phyloP scores from a whole-genome alignment of 1,284 basidiomycete species.

The Phylloboletellus chloephorus region DNA sequence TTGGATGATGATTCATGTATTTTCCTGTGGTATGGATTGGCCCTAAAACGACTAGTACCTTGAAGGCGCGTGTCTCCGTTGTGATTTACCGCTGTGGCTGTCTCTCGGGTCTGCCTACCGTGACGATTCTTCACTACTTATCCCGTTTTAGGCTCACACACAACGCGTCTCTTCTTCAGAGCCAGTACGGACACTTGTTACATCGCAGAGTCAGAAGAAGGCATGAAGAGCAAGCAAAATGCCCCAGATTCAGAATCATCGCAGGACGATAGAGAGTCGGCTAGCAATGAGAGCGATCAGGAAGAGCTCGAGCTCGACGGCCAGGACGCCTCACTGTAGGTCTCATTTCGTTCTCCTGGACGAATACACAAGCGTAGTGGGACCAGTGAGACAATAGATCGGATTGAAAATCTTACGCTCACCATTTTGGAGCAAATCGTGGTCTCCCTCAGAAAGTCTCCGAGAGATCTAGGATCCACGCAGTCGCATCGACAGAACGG shows the following conservation, averaged over 20 bases:
- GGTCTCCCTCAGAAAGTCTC: conserved; percentile 16
- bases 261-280: background rate
- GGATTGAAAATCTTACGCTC: conserved; percentile 50
- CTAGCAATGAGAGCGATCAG: conserved; percentile 8
- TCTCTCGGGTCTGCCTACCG: too few species aligned
- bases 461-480: background rate
- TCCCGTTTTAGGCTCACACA: too few species aligned
- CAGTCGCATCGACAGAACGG: conserved; percentile 17
- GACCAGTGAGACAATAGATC: conserved; percentile 22
- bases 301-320: conserved; percentile 8
- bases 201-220: conserved; percentile 6
- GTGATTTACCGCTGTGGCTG: too few species aligned
- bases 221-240: background rate
- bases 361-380: conserved; percentile 23
- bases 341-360: background rate
- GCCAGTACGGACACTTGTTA: background rate
- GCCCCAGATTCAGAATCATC: background rate
- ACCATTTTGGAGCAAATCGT: conserved; percentile 52
- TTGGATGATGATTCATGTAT: conserved; percentile 14
- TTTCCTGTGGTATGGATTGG: conserved; percentile 9
- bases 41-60: conserved; percentile 2
- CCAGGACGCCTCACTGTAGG: conserved; percentile 8
- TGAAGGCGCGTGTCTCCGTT: background rate
- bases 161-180: background rate
- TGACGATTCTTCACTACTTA: too few species aligned